These are phyloP conservation scores for Trichoderma koningiopsis DNA, from an alignment of 2,329 filamentous ascomycete genomes.

Conservation along the genomic window DNA sequence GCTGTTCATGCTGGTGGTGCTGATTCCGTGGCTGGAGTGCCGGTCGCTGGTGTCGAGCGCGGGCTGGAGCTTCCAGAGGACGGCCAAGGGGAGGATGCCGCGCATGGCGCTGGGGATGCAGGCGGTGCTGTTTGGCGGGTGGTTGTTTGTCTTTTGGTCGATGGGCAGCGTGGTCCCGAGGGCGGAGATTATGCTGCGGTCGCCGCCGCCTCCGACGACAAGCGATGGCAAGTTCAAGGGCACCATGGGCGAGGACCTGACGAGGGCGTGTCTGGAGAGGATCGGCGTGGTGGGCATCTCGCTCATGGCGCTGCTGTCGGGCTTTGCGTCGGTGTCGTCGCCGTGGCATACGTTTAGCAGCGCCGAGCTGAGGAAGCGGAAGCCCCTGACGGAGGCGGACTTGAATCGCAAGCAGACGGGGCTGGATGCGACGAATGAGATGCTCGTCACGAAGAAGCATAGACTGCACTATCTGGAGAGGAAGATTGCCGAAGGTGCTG, in stretches of 20 bases:
- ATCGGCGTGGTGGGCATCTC: constrained; percentile 85
- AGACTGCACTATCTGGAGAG: constrained; percentile 70
- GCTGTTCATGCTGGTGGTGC: constrained; percentile 69
- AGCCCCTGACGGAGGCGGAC: constrained; percentile 71
- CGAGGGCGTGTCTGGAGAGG: constrained; percentile 62
- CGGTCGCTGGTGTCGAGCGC: constrained; percentile 61
- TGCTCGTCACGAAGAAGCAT: constrained; percentile 75
- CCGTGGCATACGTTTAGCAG: constrained; percentile 82
- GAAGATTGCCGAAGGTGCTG: constrained; percentile 54
- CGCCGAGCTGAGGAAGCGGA: constrained; percentile 49
- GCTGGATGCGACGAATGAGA: constrained; percentile 75
- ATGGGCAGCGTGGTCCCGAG: constrained; percentile 64
- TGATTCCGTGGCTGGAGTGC: constrained; percentile 79
- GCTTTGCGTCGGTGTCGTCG: constrained; percentile 84
- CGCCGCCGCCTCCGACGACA: constrained; percentile 22
- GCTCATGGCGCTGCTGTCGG: constrained; percentile 84
- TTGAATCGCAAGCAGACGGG: constrained; percentile 77
- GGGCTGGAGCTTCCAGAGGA: constrained; percentile 65
- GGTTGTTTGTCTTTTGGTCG: constrained; percentile 78
- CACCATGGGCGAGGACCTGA: constrained; percentile 40
- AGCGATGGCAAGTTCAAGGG: constrained; percentile 5
- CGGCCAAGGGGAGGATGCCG: constrained; percentile 57
- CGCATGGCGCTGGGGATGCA: constrained; percentile 67
- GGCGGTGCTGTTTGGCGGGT: constrained; percentile 61
- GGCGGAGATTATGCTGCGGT: constrained; percentile 14